Conservation (phyloP, 345 rosid species). For the Populus simonii region DNA sequence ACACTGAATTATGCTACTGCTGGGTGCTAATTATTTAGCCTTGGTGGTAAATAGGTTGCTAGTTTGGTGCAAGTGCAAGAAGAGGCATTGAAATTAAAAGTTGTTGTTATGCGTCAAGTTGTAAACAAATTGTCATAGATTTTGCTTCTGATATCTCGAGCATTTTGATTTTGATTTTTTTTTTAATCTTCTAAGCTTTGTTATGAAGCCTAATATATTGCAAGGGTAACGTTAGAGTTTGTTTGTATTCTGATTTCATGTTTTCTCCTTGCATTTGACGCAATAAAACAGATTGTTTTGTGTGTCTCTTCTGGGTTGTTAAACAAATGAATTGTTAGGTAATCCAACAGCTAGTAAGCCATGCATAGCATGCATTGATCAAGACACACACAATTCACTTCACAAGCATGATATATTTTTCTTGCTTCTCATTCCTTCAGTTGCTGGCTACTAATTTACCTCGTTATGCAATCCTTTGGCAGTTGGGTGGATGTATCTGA, state of each 20-base stretch:
- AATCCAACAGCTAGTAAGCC: too few species aligned
- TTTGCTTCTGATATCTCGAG: too few species aligned
- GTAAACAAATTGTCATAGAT: too few species aligned
- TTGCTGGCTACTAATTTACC: conserved; percentile 3
- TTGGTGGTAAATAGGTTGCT: background rate
- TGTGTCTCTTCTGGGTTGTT: too few species aligned
- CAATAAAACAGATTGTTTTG: too few species aligned
- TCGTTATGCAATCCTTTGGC: conserved; percentile 1
- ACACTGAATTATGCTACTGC: background rate
- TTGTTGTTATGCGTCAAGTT: background rate
- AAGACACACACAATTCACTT: background rate
- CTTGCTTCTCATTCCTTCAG: background rate
- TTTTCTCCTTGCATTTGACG: too few species aligned
- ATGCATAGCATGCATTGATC: background rate
- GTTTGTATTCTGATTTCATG: too few species aligned
- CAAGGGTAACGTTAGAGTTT: too few species aligned
- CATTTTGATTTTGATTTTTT: too few species aligned
- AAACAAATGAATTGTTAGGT: too few species aligned
- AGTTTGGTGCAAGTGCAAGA: background rate
- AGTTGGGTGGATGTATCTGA: conserved; percentile 32
- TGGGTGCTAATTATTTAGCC: background rate
- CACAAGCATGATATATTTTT: background rate
- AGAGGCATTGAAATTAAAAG: background rate
- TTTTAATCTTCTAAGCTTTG: too few species aligned
- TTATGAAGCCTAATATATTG: too few species aligned